Percentiles rank a stretch among this genome's conserved stretches.
These are phyloP conservation scores for Aspergillus bombycis DNA, from an alignment of 2,329 filamentous ascomycete genomes.

Conservation along the genomic window DNA sequence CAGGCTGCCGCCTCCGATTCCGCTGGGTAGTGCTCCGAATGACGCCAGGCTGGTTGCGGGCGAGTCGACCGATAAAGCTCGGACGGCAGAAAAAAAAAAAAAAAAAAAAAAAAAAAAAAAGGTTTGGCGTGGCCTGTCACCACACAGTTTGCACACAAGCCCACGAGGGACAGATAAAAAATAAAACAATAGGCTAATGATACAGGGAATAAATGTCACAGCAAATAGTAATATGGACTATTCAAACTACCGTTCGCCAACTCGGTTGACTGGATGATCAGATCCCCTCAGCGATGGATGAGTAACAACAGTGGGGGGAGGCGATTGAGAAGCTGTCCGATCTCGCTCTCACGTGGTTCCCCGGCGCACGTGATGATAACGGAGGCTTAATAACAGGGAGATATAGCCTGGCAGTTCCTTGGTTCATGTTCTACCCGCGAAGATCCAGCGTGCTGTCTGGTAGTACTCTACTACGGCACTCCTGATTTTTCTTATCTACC, in stretches of 20 bases:
- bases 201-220: neutral
- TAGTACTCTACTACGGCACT: no score
- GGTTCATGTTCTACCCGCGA: no score
- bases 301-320: slow-evolving; percentile 15
- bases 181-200: neutral
- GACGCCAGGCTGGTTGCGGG: slow-evolving; percentile 42
- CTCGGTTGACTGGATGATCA: neutral
- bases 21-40: slow-evolving; percentile 34
- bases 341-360: slow-evolving; percentile 25
- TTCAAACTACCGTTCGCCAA: neutral
- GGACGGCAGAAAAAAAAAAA: slow-evolving; percentile 15
- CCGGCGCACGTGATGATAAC: slow-evolving; percentile 15
- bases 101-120: slow-evolving; percentile 16
- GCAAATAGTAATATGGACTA: neutral
- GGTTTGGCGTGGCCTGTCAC: slow-evolving; percentile 8
- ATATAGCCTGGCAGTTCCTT: no score
- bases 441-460: no score
- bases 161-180: neutral
- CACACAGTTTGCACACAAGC: slow-evolving; percentile 2
- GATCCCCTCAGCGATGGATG: slow-evolving; percentile 13
- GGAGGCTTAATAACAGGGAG: no score
- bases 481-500: no score
- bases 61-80: slow-evolving; percentile 17
- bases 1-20: slow-evolving; percentile 40
- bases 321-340: slow-evolving; percentile 22